Percentiles rank a stretch among this genome's conserved stretches.
Evolutionary conservation across 192 early-diverging fungal genomes (phyloP).

Genomic region (Gigaspora rosea): DNA sequence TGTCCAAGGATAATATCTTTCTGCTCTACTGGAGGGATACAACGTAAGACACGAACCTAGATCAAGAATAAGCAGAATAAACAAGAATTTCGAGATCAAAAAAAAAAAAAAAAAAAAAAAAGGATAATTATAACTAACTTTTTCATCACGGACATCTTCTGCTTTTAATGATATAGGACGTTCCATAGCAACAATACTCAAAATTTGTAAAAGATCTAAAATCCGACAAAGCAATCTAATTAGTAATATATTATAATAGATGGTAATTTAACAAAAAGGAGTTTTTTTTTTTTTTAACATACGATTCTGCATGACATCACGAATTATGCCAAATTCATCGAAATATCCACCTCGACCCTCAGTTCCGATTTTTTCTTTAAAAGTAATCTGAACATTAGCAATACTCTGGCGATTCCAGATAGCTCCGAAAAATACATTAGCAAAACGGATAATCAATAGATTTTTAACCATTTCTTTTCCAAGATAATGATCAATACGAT

Average conservation of each 20-base stretch:
- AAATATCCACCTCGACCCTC: conserved; percentile 98
- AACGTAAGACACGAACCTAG: conserved; percentile 69
- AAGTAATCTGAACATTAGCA: conserved; percentile 94
- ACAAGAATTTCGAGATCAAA: background rate
- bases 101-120: background rate
- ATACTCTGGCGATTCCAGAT: conserved; percentile 91
- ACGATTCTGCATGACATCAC: conserved; percentile 94
- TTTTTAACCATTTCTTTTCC: conserved; percentile 99
- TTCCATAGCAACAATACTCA: conserved; percentile 95
- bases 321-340: conserved; percentile 98
- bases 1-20: conserved; percentile 91
- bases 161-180: conserved; percentile 81
- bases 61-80: background rate
- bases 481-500: conserved; percentile 98
- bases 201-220: conserved; percentile 88
- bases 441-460: conserved; percentile 90
- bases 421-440: conserved; percentile 91
- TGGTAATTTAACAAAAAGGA: background rate
- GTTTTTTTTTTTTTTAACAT: conserved; percentile 23
- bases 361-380: conserved; percentile 97
- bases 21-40: conserved; percentile 73
- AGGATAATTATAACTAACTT: conserved; percentile 55
- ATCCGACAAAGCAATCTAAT: background rate
- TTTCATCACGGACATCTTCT: conserved; percentile 95
- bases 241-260: conserved; percentile 8